Evolutionary conservation across 345 rosid genomes (phyloP), one percentile per base, ranked within the genome.

Genomic region (Lepidium africanum): DNA sequence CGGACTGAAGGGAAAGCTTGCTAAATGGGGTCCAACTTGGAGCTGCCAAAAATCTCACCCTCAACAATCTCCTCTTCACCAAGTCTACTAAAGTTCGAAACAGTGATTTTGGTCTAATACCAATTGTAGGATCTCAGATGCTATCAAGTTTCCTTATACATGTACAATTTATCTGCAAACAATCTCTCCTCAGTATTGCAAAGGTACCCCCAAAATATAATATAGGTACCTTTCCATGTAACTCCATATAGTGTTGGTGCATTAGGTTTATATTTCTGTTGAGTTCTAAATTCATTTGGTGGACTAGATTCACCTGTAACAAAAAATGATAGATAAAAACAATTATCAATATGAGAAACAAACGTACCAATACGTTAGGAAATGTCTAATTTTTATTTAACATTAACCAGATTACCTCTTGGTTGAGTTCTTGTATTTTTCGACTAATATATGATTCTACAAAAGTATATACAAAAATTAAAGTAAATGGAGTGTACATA

Each of bases 231-330:
- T 89, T 83, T 64, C 65, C 79, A 33, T 67, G 77, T 59, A 85
- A 67, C 59, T 79, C 87, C 70, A 63, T 68, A 30, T 89, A 84
- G 77, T 89, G 91, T 63, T 76, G 82, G 56, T 58, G 47, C 37
- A 78, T 55, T 64, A 81, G 71, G 72, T 72, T 76, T 35, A 85
- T 63, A 74, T 82, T 84, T 67, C 74, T 78, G 50, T 78, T 76
- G 59, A 89, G 71, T 54, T 79, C 80, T n/a, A 79, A 30, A 37
- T 85, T 87, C 80, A 85, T 91, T 74, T 85, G 79, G 79, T 82
- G 87, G 65, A 62, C 62, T 63, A 78, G 78, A 62, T 71, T 70
- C 61, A 86, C 91, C 94, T 89, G 84, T 67, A 79, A 67, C 33
- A 43, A 4, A 39, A 68, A 16, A 21, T 1, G 14, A 25, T 1